Base-by-base conservation (phyloP, 768 basidiomycete genomes). In the Ramaria sp. region DNA sequence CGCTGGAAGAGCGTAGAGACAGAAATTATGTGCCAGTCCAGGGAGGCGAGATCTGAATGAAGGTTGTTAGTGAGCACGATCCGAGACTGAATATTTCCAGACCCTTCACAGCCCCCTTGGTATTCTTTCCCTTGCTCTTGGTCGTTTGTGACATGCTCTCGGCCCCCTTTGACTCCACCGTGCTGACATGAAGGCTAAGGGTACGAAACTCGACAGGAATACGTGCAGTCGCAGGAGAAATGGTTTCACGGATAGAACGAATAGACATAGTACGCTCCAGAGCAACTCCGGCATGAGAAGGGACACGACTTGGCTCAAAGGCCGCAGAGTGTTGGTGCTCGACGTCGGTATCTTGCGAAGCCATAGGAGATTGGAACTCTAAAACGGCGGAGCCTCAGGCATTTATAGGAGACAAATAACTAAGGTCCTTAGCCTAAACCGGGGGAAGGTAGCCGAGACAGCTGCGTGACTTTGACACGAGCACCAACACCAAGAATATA, bases 21-120 rank as follows among this genome's bases (percentile, higher is more conserved):
- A 3, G 67, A 53, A 9, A 78, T 64, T 43, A 64, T 70, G 60
- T 78, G 78, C 75, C 76, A 78, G 37, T 76, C 74, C 43, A 79
- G 64, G 4, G 59, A 59, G 5, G 69, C 67, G 15, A 76, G 56
- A 36, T 74, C 73, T 74, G 48, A 24, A 8, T 7, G 20, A 36
- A 37, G 32, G 0, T 8, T 34, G 22, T 37, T 8, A 51, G 20
- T 2, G 32, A 36, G 25, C 15, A 20, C 22, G 22, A 8, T 6
- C 32, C 34, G 5, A 20, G 13, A 27, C 13, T 8, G 13, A 43
- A 27, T 9, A 10, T 7, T 3, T n/a, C 15, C 32, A 9, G 8
- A 28, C 53, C 53, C 36, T 55, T 55, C 20, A 47, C 43, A 3
- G 34, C 43, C 30, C 13, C 30, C 41, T 55, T 55, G 53, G 53